These are phyloP conservation scores for Ceratobasidium sp. DNA, from an alignment of 1,284 basidiomycete genomes.

Conservation along the genomic window DNA sequence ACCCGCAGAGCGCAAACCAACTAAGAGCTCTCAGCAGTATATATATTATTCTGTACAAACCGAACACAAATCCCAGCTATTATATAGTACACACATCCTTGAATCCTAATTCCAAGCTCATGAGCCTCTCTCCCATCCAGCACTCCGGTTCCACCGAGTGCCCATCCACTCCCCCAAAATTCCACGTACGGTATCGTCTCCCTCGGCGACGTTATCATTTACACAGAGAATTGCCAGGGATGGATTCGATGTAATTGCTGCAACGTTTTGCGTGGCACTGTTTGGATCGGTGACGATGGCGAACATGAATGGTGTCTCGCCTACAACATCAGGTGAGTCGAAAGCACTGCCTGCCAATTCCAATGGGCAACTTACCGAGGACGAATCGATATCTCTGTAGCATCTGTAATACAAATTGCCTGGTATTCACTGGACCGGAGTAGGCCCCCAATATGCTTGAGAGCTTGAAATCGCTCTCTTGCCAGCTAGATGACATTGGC, in stretches of 20 bases:
- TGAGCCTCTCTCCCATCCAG: slow-evolving; percentile 37
- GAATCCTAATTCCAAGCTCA: too few species aligned
- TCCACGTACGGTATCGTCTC: slow-evolving; percentile 28
- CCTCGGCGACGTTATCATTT: slow-evolving; percentile 39
- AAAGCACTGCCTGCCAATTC: background rate
- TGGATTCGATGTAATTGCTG: background rate
- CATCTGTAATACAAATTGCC: slow-evolving; percentile 32
- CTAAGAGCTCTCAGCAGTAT: background rate
- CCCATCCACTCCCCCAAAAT: slow-evolving; percentile 37
- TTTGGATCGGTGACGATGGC: slow-evolving; percentile 27
- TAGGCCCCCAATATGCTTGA: background rate
- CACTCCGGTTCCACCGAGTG: slow-evolving; percentile 33
- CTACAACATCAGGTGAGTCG: background rate
- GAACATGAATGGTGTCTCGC: slow-evolving; percentile 32
- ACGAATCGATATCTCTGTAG: slow-evolving; percentile 41
- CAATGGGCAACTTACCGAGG: slow-evolving; percentile 32
- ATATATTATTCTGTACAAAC: slow-evolving; percentile 5
- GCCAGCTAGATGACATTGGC: slow-evolving; percentile 36
- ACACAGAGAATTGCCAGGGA: slow-evolving; percentile 36
- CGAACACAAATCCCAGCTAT: background rate
- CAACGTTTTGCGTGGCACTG: slow-evolving; percentile 8
- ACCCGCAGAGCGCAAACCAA: background rate
- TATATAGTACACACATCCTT: too few species aligned
- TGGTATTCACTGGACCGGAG: slow-evolving; percentile 7
- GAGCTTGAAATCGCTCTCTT: slow-evolving; percentile 36